Conservation (phyloP, 2,329 filamentous ascomycete species). For the Fusarium anthophilum region DNA sequence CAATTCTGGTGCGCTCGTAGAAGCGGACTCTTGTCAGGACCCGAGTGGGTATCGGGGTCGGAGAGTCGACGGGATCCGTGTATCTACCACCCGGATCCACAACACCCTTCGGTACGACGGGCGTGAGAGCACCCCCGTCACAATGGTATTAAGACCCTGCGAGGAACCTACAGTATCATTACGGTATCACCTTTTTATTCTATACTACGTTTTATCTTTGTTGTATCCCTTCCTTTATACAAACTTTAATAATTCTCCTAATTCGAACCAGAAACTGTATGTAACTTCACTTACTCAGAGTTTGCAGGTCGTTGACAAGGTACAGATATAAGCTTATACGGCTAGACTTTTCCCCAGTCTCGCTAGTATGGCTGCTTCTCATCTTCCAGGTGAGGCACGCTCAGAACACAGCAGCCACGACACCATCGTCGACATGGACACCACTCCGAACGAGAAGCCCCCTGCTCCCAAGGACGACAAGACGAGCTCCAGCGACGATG, state of each 20-base stretch:
- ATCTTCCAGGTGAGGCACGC: constrained; percentile 10
- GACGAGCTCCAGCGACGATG: constrained; percentile 17
- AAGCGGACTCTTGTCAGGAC: constrained; percentile 10
- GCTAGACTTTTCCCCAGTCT: constrained; percentile 1
- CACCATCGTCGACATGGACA: constrained; percentile 25
- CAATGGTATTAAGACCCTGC: constrained; percentile 23
- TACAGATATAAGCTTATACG: not conserved
- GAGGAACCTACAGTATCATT: not conserved
- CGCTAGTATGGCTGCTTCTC: constrained; percentile 20
- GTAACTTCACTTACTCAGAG: not conserved
- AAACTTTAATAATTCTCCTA: constrained; percentile 5
- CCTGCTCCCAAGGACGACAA: not conserved
- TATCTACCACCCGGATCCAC: constrained; percentile 4
- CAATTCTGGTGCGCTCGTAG: not conserved
- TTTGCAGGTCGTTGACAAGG: not conserved
- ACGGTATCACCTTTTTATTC: not conserved
- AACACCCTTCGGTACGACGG: constrained; percentile 18
- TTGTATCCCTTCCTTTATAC: not conserved
- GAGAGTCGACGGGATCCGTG: constrained; percentile 28
- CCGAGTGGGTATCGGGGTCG: constrained; percentile 27
- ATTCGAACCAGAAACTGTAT: constrained; percentile 17
- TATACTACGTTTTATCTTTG: not conserved
- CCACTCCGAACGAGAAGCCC: constrained; percentile 17
- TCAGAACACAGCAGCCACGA: constrained; percentile 30
- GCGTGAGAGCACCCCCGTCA: not conserved